Evolutionary conservation across 192 early-diverging fungal species (phyloP), one percentile per base, ranked within the genome.

Genomic region (Coemansia reversa): DNA sequence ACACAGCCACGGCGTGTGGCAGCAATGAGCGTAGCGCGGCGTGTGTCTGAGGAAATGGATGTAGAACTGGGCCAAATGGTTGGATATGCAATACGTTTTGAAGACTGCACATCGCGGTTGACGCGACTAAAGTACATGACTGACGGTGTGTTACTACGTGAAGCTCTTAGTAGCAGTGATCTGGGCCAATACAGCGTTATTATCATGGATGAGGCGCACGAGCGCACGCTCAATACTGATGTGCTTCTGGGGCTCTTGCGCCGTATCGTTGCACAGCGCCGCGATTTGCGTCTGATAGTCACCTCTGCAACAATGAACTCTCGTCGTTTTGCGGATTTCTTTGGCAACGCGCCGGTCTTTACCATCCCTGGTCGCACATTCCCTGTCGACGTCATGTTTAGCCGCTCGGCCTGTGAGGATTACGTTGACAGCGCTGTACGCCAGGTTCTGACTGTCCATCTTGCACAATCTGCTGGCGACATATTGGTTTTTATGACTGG

Each of bases 71-170:
- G 97, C 53, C 86, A 94, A 49, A 90, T 96, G 72, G 97, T 99
- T 48, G 97, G 97, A 12, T 99, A 99, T 63, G 91, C 95, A 11
- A 98, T 99, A 66, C 93, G 97, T 56, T 99, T 99, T 60, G 97
- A 99, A 74, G 97, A 99, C 74, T 96, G 94, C 79, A 97, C 94
- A 6, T 88, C 88, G 32, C 88, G 89, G 5, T 84, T 87, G 51
- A 99, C 97, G 5, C 82, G 75, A 61, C 92, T 99, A 66, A 99
- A 98, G 79, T 98, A 97, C 81, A 98, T 99, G 97, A 99, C 97
- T 16, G 97, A 98, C 65, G 97, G 97, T 79, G 93, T 98, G 90
- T 69, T 99, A 20, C 79, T 98, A 54, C 86, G 95, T 67, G 97
- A 99, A 67, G 90, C 92, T 62, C 83, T 99, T 53, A 86, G 94